Percentiles rank a stretch among this genome's conserved stretches.
Conservation (phyloP, 2,329 filamentous ascomycete species). For the Aspergillus aculeatus region DNA sequence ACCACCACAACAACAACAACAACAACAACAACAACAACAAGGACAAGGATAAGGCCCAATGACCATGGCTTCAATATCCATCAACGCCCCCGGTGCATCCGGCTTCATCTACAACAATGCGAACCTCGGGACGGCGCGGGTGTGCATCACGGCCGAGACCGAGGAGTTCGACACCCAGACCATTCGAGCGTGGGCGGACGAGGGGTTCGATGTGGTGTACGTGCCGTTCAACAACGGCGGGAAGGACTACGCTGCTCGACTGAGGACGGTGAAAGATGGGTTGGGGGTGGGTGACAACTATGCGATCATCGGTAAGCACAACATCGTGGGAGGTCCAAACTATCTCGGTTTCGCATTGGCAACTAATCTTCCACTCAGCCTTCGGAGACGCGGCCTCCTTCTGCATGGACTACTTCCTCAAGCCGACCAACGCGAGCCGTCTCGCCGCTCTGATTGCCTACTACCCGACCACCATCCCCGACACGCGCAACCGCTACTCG, state of each 20-base stretch:
- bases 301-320: conserved; percentile 57
- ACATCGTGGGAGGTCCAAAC: not conserved
- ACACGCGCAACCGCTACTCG: conserved; percentile 40
- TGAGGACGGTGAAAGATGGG: conserved; percentile 54
- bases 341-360: not conserved
- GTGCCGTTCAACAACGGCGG: conserved; percentile 54
- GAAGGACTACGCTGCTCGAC: conserved; percentile 50
- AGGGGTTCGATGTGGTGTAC: conserved; percentile 61
- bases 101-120: conserved; percentile 38
- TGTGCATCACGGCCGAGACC: conserved; percentile 37
- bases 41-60: not conserved
- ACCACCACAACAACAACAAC: not conserved
- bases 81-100: conserved; percentile 32
- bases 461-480: conserved; percentile 60
- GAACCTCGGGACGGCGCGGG: conserved; percentile 28
- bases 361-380: conserved; percentile 40
- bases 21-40: not conserved
- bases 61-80: conserved; percentile 34
- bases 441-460: conserved; percentile 62
- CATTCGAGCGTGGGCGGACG: conserved; percentile 56
- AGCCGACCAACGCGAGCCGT: conserved; percentile 52
- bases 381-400: conserved; percentile 62
- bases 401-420: conserved; percentile 58
- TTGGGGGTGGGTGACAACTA: conserved; percentile 61
- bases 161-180: conserved; percentile 54